Conservation (phyloP, 108 stramenopile genomes). For the Nannochloropsis gaditana region DNA sequence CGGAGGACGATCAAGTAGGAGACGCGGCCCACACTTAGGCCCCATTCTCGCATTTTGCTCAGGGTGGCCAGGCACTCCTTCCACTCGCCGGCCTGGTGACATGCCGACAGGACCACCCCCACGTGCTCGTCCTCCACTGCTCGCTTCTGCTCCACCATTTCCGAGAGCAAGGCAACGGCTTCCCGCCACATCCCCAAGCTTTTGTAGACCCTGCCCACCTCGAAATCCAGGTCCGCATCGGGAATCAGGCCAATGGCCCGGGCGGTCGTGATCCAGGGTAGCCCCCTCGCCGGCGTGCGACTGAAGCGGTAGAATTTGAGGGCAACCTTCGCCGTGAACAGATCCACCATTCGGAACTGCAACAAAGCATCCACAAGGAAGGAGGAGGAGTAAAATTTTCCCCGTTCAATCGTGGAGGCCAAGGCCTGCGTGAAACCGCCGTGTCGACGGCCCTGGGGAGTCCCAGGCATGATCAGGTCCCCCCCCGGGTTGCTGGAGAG, state of each 20-base stretch:
- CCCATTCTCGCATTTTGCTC: background rate
- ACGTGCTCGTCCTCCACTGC: background rate
- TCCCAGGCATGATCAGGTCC: background rate
- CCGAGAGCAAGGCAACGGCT: background rate
- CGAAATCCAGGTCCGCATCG: constrained; percentile 20
- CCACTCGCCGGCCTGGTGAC: background rate
- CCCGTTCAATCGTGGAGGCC: background rate
- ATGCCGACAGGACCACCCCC: background rate
- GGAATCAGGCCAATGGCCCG: background rate
- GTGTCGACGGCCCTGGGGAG: background rate
- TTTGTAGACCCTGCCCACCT: background rate
- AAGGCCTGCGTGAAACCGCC: background rate
- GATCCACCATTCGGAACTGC: constrained; percentile 19
- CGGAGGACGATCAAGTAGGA: background rate
- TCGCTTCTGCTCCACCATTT: constrained; percentile 6
- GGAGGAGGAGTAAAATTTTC: background rate
- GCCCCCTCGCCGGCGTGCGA: background rate
- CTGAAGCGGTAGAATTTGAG: background rate
- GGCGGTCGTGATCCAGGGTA: background rate
- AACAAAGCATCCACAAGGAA: constrained; percentile 4
- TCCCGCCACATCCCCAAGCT: background rate
- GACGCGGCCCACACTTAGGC: background rate
- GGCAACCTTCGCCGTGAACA: constrained; percentile 9
- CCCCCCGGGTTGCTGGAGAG: background rate
- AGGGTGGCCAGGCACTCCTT: background rate